Conservation (phyloP, 441 rosid genomes). For the Hura crepitans region DNA sequence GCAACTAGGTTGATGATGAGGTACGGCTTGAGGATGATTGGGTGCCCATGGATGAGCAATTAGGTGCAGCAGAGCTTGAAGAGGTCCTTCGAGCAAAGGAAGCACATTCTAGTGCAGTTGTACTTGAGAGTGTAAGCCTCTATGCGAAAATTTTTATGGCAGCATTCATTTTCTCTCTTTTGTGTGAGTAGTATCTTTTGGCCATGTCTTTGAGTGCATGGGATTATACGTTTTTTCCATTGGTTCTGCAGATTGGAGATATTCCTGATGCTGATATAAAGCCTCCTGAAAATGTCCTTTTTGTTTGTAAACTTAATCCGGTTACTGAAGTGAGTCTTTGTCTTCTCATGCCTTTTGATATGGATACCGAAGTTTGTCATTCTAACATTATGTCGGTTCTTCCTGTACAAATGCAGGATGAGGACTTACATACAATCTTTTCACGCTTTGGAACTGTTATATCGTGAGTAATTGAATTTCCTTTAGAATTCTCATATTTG, state of each 20-base stretch:
- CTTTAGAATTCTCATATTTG: constrained; percentile 3
- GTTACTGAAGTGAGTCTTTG: constrained; percentile 77
- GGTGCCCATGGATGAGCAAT: constrained; percentile 93
- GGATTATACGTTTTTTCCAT: not conserved
- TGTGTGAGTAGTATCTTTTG: constrained; percentile 13
- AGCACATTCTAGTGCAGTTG: constrained; percentile 96
- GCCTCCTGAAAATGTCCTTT: constrained; percentile 94
- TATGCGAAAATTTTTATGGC: constrained; percentile 12
- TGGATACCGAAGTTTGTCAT: constrained; percentile 11
- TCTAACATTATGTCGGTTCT: constrained; percentile 8
- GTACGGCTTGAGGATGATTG: constrained; percentile 98
- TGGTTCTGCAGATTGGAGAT: constrained; percentile 74
- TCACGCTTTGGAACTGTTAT: constrained; percentile 91
- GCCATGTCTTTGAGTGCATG: not conserved
- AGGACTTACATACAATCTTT: constrained; percentile 92
- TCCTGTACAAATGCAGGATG: constrained; percentile 64
- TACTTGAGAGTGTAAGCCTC: constrained; percentile 85
- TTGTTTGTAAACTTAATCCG: constrained; percentile 97
- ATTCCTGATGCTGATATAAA: constrained; percentile 95
- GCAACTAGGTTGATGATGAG: constrained; percentile 56
- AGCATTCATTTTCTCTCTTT: constrained; percentile 7
- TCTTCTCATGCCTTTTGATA: constrained; percentile 8
- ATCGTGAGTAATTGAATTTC: constrained; percentile 47
- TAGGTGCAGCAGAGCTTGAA: constrained; percentile 63
- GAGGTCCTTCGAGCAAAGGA: constrained; percentile 73